These are phyloP conservation scores for Botrytis medusae DNA, from an alignment of 2,329 filamentous ascomycete genomes.

Conservation along the genomic window DNA sequence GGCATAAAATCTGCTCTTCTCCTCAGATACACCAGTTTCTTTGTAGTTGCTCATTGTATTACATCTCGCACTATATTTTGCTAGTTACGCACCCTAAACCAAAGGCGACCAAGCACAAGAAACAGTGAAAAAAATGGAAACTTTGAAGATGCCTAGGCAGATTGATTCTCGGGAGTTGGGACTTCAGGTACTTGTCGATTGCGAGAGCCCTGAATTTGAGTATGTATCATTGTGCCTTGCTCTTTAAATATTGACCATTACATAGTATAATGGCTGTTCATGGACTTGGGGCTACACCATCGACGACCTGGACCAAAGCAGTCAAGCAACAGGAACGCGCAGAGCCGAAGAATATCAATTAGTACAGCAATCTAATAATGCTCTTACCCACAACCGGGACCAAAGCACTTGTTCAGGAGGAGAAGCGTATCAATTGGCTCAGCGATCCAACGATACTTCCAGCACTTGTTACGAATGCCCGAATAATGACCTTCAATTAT, in stretches of 20 bases:
- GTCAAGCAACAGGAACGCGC: background rate
- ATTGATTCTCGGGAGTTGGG: slow-evolving; percentile 1
- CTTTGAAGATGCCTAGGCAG: background rate
- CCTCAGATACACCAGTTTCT: background rate
- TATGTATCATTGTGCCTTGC: background rate
- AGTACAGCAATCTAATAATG: background rate
- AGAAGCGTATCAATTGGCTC: slow-evolving; percentile 14
- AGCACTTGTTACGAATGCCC: background rate
- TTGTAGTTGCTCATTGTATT: background rate
- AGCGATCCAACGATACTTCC: slow-evolving; percentile 10
- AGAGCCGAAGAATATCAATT: too few relatives aligned
- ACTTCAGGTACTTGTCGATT: background rate
- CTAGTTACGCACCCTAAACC: background rate
- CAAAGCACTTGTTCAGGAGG: background rate
- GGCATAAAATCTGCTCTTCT: background rate
- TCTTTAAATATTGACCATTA: slow-evolving; percentile 2
- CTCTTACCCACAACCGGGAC: background rate
- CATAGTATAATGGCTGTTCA: slow-evolving; percentile 13
- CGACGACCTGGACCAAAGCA: slow-evolving; percentile 11
- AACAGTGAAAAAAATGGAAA: slow-evolving; percentile 10
- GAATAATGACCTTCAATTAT: slow-evolving; percentile 14
- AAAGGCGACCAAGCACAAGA: background rate
- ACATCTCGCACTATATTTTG: background rate
- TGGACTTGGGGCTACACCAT: slow-evolving; percentile 1
- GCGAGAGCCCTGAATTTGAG: background rate